A percentile compares a stretch with the other conserved stretches of the same genome.
Conservation (phyloP, 2,329 filamentous ascomycete species). For the Hymenoscyphus occultus region DNA sequence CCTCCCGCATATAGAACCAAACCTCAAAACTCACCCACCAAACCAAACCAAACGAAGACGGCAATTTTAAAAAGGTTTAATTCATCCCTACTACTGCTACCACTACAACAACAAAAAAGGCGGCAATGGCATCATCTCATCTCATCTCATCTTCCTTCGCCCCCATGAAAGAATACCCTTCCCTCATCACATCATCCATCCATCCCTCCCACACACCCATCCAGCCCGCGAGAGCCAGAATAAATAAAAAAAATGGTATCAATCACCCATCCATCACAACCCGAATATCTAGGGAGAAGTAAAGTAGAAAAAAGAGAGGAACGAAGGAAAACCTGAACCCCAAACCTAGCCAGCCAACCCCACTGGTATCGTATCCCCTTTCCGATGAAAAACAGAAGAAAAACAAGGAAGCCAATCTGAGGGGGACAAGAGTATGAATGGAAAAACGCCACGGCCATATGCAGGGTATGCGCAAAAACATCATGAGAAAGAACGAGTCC, state of each 20-base stretch:
- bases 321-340: not conserved
- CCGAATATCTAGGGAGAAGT: not conserved
- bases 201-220: not conserved
- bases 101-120: no score
- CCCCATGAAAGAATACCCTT: no score
- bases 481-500: conserved; percentile 12
- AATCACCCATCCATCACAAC: not conserved
- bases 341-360: not conserved
- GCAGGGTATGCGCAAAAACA: conserved; percentile 27
- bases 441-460: conserved; percentile 21
- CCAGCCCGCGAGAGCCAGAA: not conserved
- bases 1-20: no score
- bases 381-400: not conserved
- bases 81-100: no score
- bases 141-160: no score
- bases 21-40: no score
- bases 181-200: not conserved
- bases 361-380: not conserved
- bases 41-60: no score
- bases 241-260: no score
- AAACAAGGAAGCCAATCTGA: not conserved
- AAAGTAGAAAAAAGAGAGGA: not conserved
- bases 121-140: no score
- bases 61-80: no score
- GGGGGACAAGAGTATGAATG: not conserved